phyloP scores from a whole-genome alignment of 306 rosid species.

The Hippophae gyantsensis region DNA sequence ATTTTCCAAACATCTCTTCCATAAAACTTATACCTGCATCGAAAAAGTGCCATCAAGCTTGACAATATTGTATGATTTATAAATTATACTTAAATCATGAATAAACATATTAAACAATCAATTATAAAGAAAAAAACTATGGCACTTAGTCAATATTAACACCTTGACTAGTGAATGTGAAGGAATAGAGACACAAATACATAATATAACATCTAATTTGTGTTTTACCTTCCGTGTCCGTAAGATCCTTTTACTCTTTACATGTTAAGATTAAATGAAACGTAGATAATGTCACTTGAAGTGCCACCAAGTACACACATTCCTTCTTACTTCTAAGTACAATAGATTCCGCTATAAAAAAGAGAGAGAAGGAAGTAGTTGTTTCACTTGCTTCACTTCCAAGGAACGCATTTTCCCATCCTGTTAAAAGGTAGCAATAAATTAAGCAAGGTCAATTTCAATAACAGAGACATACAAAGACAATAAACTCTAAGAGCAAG shows the following conservation, averaged over 20 bases:
- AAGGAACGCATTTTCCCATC: conserved; percentile 49
- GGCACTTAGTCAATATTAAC: too few species aligned
- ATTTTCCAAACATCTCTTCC: too few species aligned
- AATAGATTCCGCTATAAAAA: conserved; percentile 6
- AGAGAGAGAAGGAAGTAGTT: conserved; percentile 5
- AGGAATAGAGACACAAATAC: too few species aligned
- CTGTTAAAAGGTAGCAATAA: conserved; percentile 34
- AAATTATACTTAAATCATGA: too few species aligned
- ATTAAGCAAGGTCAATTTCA: conserved; percentile 18
- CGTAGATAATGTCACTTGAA: not conserved
- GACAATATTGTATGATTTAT: too few species aligned
- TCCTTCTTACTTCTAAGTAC: not conserved
- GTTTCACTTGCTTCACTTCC: conserved; percentile 64
- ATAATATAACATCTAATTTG: not conserved
- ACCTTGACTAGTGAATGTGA: too few species aligned
- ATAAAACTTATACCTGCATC: too few species aligned
- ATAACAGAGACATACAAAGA: not conserved
- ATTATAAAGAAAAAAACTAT: too few species aligned
- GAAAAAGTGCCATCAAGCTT: not conserved
- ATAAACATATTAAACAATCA: too few species aligned
- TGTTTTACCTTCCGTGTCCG: not conserved
- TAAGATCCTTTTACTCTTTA: not conserved
- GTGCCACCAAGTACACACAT: not conserved
- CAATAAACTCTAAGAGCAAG: not conserved
- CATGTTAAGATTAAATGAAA: not conserved